Percentiles rank a stretch among this genome's conserved stretches.
These are phyloP conservation scores for Striga hermonthica DNA, from an alignment of 305 asterid species.

Conservation along the genomic window DNA sequence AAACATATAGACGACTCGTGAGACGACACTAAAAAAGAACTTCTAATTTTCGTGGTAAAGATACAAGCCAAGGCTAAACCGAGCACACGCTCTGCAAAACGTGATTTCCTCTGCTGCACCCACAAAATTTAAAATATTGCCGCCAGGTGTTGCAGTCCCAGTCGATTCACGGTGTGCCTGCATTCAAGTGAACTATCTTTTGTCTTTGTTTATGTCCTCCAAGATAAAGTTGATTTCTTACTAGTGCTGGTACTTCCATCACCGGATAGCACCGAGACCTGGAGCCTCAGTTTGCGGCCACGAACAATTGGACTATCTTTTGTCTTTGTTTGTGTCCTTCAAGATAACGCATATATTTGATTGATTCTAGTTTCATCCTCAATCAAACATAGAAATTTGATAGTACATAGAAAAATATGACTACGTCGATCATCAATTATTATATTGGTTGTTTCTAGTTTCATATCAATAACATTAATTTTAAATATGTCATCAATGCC, in stretches of 20 bases:
- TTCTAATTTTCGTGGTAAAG: conserved; percentile 68
- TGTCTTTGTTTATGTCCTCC: not conserved
- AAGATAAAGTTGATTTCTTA: conserved; percentile 44
- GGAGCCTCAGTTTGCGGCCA: conserved; percentile 40
- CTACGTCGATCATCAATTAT: too few species aligned
- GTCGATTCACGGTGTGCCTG: conserved; percentile 94
- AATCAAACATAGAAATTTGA: too few species aligned
- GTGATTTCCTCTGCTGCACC: conserved; percentile 93
- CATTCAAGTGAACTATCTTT: conserved; percentile 17
- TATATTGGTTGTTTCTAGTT: too few species aligned
- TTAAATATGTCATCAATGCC: too few species aligned
- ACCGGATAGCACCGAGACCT: conserved; percentile 49
- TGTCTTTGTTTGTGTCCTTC: conserved; percentile 21
- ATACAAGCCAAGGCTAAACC: conserved; percentile 92
- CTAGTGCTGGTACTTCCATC: conserved; percentile 41
- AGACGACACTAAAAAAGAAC: conserved; percentile 13
- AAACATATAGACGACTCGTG: too few species aligned
- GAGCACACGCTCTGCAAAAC: conserved; percentile 89
- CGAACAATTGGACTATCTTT: conserved; percentile 30
- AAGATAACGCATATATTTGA: too few species aligned
- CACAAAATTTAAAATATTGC: conserved; percentile 51
- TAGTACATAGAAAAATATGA: too few species aligned
- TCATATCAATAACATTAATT: too few species aligned
- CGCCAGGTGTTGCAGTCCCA: conserved; percentile 61
- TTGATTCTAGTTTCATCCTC: too few species aligned